Percentiles rank a stretch among this genome's conserved stretches.
phyloP scores from a whole-genome alignment of 2,329 filamentous ascomycete genomes.

The Neofusicoccum sp. region DNA sequence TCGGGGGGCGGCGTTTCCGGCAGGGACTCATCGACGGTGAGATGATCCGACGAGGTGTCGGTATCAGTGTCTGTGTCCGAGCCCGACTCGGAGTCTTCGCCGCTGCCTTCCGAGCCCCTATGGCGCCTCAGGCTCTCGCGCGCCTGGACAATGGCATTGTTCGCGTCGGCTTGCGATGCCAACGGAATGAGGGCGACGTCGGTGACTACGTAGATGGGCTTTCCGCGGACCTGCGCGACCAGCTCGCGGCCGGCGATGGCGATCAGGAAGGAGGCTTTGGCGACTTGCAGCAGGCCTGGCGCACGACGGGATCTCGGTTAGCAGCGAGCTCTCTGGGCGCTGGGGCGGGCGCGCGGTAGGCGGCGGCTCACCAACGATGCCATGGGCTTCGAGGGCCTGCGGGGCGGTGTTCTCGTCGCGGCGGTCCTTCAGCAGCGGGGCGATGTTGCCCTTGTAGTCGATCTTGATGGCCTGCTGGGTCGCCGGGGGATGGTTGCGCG shows the following conservation, averaged over 20 bases:
- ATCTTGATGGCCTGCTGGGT: conserved; percentile 61
- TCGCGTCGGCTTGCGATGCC: conserved; percentile 70
- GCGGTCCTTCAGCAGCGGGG: conserved; percentile 43
- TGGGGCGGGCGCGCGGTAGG: background rate
- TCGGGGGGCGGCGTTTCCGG: conserved; percentile 30
- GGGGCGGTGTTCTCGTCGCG: conserved; percentile 38
- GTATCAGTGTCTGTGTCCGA: conserved; percentile 27
- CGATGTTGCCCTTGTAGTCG: conserved; percentile 64
- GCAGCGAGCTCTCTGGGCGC: background rate
- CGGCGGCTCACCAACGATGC: conserved; percentile 60
- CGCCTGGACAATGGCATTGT: conserved; percentile 66
- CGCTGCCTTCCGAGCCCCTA: conserved; percentile 28
- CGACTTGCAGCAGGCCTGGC: conserved; percentile 78
- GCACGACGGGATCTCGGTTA: background rate
- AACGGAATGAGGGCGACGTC: conserved; percentile 90
- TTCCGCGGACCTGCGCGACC: conserved; percentile 81
- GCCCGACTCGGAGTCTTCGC: conserved; percentile 33
- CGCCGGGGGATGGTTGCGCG: conserved; percentile 54
- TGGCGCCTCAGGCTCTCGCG: conserved; percentile 42
- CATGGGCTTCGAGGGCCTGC: conserved; percentile 46
- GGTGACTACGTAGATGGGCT: conserved; percentile 80
- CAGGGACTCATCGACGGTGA: conserved; percentile 33
- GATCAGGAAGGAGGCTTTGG: conserved; percentile 78
- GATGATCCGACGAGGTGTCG: conserved; percentile 34
- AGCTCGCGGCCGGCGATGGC: conserved; percentile 83